These are phyloP conservation scores for Cornus florida DNA, from an alignment of 148 eudicot species.

Conservation along the genomic window DNA sequence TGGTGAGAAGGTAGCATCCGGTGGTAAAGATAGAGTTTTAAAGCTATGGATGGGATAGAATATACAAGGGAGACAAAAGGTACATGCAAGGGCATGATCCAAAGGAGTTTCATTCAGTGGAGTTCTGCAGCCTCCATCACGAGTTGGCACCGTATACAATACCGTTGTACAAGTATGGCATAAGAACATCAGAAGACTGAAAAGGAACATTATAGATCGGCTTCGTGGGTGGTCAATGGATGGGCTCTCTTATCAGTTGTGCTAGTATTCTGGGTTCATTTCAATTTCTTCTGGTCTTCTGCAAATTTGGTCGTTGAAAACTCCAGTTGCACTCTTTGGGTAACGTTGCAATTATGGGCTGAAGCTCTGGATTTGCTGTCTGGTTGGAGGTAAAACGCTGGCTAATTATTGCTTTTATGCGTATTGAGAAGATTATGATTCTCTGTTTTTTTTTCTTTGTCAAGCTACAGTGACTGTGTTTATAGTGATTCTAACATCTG, in stretches of 20 bases:
- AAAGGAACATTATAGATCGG: not conserved
- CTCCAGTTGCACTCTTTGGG: not conserved
- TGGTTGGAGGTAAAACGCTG: too few species aligned
- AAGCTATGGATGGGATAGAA: conserved; percentile 92
- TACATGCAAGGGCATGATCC: not conserved
- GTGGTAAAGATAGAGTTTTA: conserved; percentile 81
- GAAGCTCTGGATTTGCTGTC: not conserved
- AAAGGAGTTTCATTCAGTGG: not conserved
- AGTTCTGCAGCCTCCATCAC: not conserved
- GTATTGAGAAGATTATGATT: not conserved
- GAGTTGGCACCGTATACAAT: not conserved
- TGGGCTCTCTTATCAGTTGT: not conserved
- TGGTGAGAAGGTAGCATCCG: conserved; percentile 96
- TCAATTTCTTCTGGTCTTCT: not conserved
- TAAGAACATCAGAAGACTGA: not conserved
- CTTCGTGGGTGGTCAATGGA: not conserved
- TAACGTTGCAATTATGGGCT: not conserved
- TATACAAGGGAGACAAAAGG: not conserved
- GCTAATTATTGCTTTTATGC: too few species aligned
- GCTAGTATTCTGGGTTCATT: too few species aligned
- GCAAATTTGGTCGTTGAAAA: not conserved
- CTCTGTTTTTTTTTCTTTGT: not conserved
- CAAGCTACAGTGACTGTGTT: not conserved
- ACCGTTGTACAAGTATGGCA: not conserved
- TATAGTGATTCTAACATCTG: not conserved